Base-by-base conservation (phyloP, 129 eudicot species). In the Kitagawia praeruptora region DNA sequence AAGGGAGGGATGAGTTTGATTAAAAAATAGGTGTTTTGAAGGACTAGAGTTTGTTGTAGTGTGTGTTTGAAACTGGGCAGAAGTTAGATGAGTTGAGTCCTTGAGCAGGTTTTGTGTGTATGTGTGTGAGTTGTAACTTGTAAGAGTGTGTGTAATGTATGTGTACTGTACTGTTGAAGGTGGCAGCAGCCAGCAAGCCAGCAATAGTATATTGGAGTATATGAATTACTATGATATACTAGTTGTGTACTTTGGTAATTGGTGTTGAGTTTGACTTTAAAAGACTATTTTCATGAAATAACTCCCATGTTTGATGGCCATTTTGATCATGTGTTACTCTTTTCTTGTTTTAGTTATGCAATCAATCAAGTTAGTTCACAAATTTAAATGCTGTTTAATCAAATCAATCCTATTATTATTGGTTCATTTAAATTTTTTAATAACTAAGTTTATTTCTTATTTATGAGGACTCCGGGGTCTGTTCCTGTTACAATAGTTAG, bases 101-200 rank as follows among this genome's bases (percentile, higher is more conserved):
- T 61, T 61, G 74, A 39, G 71, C 38, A 53, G 74, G 15, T 42
- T 10, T 16, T 47, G 58, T 41, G 61, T 2, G 31, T 71, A 5
- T 15, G 3, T 15, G 56, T 15, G 4, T 15, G 1, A 31, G 0
- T 31, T 31, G 34, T 31, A 31, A 31, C 3, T 2, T 58, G 67
- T 23, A 58, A 42, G 9, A 38, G 80, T 4, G 40, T 34, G 73
- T 78, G 72, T 61, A 19, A 23, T 61, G 61, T 61, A 1, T 61
- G 69, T 61, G 25, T 25, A 19, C 45, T 78, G 23, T 8, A 41
- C 53, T 80, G 70, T 80, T 53, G 47, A 25, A 15, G 77, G 73
- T 80, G 71, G 76, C 82, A 72, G 47, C 16, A 21, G 71, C 69
- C 82, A 72, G 47, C 16, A 21, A 1, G 71, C 69, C 78, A 72